Base-by-base conservation (phyloP, 2,329 filamentous ascomycete genomes). In the Stromatinia cepivora region DNA sequence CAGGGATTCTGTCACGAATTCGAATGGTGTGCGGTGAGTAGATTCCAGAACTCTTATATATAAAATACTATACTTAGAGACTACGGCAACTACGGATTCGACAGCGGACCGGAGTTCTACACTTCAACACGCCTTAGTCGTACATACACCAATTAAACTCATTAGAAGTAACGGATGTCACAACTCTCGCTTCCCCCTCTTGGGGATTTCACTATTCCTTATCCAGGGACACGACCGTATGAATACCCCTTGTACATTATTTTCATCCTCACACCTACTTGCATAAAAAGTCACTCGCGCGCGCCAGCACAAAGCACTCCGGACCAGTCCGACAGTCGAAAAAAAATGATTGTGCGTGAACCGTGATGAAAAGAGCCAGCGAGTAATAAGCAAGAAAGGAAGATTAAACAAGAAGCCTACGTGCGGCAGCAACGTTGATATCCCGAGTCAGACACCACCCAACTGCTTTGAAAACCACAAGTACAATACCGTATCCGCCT, bases 141-240 rank as follows among this genome's bases (percentile, higher is more conserved):
- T 54, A 68, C 66, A 45, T 28, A 68, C 57, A 68, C 66, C 66
- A 68, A 68, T 68, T 45, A 46, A 54, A 68, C n/a, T 52, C 45
- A n/a, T 39, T 31, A 22, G 28, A 42, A 31, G 45, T 28, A 63
- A 63, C 57, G 57, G 66, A 54, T 68, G 56, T 67, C 61, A 64
- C 61, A 52, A 42, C 22, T 62, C 31, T 67, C 65, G 65, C 65
- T 67, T 62, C 65, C 66, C 56, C 25, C 66, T 61, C 46, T 66
- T 66, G 63, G 63, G 45, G 45, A 61, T 31, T 42, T 39, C 46
- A 62, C 66, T 45, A 67, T 48, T 42, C 56, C 56, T 42, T 62
- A 50, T 67, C 31, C 22, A 62, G 56, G 39, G 57, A 68, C 48
- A 68, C 36, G 66, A 63, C 45, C 34, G 66, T 42, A 36, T 36